A percentile compares a stretch with the other conserved stretches of the same genome.
Conservation (phyloP, 2,329 filamentous ascomycete species). For the Verticillium nonalfalfae region DNA sequence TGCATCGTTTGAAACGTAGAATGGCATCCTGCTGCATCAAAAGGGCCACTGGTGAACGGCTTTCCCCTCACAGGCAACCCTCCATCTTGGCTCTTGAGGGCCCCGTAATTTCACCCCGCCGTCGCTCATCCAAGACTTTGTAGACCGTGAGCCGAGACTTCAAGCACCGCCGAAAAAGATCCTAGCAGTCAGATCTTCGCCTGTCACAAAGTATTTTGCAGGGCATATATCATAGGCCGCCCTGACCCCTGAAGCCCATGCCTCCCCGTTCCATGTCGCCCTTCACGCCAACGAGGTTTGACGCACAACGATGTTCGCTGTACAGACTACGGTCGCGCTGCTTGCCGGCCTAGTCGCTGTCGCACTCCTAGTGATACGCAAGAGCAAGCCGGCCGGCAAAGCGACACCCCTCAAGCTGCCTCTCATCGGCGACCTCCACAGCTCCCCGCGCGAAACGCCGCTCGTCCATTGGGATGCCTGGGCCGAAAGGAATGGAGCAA, state of each 20-base stretch:
- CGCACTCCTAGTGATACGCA: not conserved
- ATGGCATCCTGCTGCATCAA: too few species aligned
- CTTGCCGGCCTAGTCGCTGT: not conserved
- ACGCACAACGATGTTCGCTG: not conserved
- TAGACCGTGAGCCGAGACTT: not conserved
- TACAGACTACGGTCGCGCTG: not conserved
- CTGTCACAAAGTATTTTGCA: not conserved
- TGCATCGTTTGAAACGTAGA: too few species aligned
- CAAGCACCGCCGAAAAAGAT: not conserved
- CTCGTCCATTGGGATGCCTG: constrained; percentile 14
- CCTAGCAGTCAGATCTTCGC: not conserved
- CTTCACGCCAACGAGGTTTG: not conserved
- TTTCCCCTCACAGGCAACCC: not conserved
- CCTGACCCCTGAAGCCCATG: not conserved
- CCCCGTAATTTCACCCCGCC: not conserved
- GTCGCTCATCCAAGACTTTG: not conserved
- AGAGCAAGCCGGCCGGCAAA: not conserved
- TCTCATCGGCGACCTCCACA: constrained; percentile 13
- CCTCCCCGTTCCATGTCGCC: not conserved
- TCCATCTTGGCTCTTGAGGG: not conserved
- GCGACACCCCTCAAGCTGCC: constrained; percentile 10
- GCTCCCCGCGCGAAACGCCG: constrained; percentile 12
- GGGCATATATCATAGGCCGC: not conserved
- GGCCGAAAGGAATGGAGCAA: constrained; percentile 8
- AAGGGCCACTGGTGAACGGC: not conserved